Evolutionary conservation across 2,329 filamentous ascomycete genomes (phyloP), one percentile per base, ranked within the genome.

Genomic region (Epichloe aotearoae): DNA sequence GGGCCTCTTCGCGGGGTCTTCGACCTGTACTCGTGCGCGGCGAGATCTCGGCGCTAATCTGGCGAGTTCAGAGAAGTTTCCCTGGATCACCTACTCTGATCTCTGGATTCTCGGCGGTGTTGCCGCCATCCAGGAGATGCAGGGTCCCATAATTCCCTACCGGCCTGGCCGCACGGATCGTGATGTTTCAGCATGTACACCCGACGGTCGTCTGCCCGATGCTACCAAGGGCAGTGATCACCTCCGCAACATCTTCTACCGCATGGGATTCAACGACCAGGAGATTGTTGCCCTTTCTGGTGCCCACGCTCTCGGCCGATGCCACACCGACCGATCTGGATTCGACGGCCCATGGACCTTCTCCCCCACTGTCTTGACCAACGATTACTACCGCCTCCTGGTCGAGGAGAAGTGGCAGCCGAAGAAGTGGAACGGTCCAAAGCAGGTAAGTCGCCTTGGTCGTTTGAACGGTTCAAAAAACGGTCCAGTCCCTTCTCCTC

Each of bases 181-280:
- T 61, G 90, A 96, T 59, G 72, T 86, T 33, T 71, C 83, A 53
- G 87, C 82, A 67, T 97, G 90, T 80, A 95, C 93, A 30, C 93
- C 93, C 47, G 90, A 96, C 64, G 93, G 93, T 58, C 89, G 91
- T 68, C 76, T 81, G 33, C 77, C 90, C 56, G 89, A 98, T 66
- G 91, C 78, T 48, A 68, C 80, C 60, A 80, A 96, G 77, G 84
- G 79, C 54, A 74, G 82, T 55, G 79, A 82, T 64, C 91, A 97
- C 72, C 79, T 97, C 61, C 85, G 93, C 62, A 80, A 80, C 72
- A 91, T 97, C 74, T 98, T 97, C 72, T 80, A 83, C 69, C 88
- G 91, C 66, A 97, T 97, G 91, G 91, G 91, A 59, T 97, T 96
- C 78, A 85, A 93, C 69, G 91, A 98, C 72, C 86, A 86, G 63